Conservation (phyloP, 2,329 filamentous ascomycete genomes). For the Aureobasidium sp. region DNA sequence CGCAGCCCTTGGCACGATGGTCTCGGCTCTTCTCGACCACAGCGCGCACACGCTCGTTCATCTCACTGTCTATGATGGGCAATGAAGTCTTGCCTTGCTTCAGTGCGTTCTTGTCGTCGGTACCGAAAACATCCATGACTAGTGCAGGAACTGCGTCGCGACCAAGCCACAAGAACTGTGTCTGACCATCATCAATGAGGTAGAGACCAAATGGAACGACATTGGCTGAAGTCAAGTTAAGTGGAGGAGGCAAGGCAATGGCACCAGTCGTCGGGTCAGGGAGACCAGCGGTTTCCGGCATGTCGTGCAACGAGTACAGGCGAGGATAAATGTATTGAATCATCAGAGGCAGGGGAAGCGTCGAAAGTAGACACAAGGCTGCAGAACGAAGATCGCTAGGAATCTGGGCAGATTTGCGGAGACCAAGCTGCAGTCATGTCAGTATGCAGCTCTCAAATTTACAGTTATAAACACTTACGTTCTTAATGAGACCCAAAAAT, state of each 20-base stretch:
- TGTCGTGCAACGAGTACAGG: conserved; percentile 79
- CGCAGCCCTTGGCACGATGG: conserved; percentile 75
- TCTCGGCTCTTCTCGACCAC: conserved; percentile 90
- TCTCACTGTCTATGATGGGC: conserved; percentile 86
- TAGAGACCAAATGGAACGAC: conserved; percentile 88
- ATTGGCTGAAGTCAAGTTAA: conserved; percentile 82
- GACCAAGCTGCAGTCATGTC: conserved; percentile 47
- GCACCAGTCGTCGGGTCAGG: conserved; percentile 80
- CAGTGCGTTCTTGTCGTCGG: conserved; percentile 72
- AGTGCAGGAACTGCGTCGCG: conserved; percentile 87
- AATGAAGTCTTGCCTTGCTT: conserved; percentile 85
- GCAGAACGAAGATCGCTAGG: conserved; percentile 89
- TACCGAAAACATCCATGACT: conserved; percentile 80
- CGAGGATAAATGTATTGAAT: conserved; percentile 74
- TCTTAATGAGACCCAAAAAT: conserved; percentile 93
- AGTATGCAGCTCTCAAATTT: conserved; percentile 13
- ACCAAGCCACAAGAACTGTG: conserved; percentile 95
- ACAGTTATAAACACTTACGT: conserved; percentile 51
- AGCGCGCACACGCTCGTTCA: conserved; percentile 86
- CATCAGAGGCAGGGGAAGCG: conserved; percentile 77
- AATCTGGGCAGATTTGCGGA: conserved; percentile 88
- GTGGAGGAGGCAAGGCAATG: conserved; percentile 73
- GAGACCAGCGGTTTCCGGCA: conserved; percentile 86
- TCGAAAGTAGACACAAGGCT: conserved; percentile 88
- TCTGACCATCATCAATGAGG: conserved; percentile 93